phyloP scores from a whole-genome alignment of 2,329 filamentous ascomycete species.

The Verticillium nubilum region DNA sequence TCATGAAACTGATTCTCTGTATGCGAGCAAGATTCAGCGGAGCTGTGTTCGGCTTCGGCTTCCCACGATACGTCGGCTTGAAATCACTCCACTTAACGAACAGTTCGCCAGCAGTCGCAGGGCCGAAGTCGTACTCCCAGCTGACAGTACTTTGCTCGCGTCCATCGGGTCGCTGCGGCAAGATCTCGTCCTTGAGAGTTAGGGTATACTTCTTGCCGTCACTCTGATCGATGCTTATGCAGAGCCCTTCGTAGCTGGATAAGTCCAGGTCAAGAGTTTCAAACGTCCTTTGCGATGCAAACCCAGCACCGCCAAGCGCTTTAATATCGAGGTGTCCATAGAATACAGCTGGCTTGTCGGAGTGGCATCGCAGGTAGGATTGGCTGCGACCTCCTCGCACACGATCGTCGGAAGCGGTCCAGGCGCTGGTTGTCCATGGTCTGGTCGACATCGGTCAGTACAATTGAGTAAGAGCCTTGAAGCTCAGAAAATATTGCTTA shows the following conservation, averaged over 20 bases:
- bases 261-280: conserved; percentile 59
- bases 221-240: conserved; percentile 42
- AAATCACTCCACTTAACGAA: conserved; percentile 61
- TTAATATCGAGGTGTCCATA: conserved; percentile 66
- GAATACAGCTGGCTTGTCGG: conserved; percentile 48
- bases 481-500: conserved; percentile 12
- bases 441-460: conserved; percentile 26
- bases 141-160: conserved; percentile 67
- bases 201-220: conserved; percentile 69
- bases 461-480: too few species aligned
- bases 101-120: conserved; percentile 29
- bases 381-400: conserved; percentile 69
- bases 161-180: conserved; percentile 53
- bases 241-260: conserved; percentile 54
- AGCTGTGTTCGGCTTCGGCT: conserved; percentile 52
- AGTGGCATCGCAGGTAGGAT: conserved; percentile 38
- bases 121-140: conserved; percentile 67
- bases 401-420: conserved; percentile 68
- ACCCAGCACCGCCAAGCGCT: conserved; percentile 74
- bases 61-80: conserved; percentile 68
- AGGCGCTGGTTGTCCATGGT: conserved; percentile 53
- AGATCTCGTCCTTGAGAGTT: conserved; percentile 65
- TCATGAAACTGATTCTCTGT: conserved; percentile 71
- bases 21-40: conserved; percentile 55
- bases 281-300: conserved; percentile 70